Conservation (phyloP, 2,329 filamentous ascomycete species). For the Salinomyces thailandicus region DNA sequence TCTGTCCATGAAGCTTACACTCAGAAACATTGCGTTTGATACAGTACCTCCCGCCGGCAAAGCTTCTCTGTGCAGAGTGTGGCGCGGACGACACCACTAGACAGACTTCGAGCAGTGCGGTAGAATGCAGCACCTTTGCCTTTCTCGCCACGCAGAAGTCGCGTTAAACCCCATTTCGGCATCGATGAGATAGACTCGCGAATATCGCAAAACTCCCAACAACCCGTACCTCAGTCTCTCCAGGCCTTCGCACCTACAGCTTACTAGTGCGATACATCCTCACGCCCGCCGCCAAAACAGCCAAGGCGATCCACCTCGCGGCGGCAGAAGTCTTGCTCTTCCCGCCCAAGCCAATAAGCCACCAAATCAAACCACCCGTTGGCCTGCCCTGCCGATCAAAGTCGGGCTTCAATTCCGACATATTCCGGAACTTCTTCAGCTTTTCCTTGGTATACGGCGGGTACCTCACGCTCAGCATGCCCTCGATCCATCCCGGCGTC, state of each 20-base stretch:
- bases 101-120: too few species aligned
- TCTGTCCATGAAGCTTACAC: too few species aligned
- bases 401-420: constrained; percentile 45
- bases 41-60: too few species aligned
- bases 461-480: constrained; percentile 55
- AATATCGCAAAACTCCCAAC: too few species aligned
- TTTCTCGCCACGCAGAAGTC: too few species aligned
- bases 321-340: constrained; percentile 18
- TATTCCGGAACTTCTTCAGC: constrained; percentile 39
- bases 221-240: too few species aligned
- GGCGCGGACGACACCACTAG: too few species aligned
- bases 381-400: constrained; percentile 48
- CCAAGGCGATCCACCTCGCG: constrained; percentile 18
- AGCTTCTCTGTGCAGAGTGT: too few species aligned
- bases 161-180: too few species aligned
- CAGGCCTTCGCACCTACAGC: not conserved
- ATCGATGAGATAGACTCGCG: too few species aligned
- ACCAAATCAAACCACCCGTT: constrained; percentile 22
- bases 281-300: not conserved
- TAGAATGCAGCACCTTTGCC: too few species aligned
- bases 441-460: constrained; percentile 49
- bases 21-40: too few species aligned
- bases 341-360: constrained; percentile 22
- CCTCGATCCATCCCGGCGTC: constrained; percentile 58
- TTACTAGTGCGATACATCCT: constrained; percentile 1